These are phyloP conservation scores for Athelia psychrophila DNA, from an alignment of 1,284 basidiomycete species.

Conservation along the genomic window DNA sequence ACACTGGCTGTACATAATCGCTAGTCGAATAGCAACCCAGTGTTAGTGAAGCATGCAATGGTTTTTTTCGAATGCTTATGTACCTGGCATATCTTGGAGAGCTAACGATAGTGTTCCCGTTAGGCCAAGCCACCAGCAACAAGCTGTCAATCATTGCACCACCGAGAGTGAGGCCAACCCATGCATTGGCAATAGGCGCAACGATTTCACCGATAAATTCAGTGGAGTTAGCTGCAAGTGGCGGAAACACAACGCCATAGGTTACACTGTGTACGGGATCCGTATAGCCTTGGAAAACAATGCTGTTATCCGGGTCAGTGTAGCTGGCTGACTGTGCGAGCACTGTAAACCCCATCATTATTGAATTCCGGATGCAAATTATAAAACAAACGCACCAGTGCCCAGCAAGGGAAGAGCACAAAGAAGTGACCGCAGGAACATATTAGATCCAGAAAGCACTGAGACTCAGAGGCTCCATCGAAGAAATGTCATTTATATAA, in stretches of 20 bases:
- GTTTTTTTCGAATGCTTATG: constrained; percentile 21
- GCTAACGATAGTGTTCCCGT: constrained; percentile 46
- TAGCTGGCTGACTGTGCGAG: constrained; percentile 30
- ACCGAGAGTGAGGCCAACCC: constrained; percentile 51
- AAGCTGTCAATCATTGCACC: constrained; percentile 55
- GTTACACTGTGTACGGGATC: constrained; percentile 48
- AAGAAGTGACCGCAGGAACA: too few relatives aligned
- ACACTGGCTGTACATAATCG: not conserved
- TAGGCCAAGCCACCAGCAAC: constrained; percentile 58
- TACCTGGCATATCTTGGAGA: constrained; percentile 52
- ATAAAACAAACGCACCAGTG: too few relatives aligned
- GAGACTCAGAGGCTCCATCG: too few relatives aligned
- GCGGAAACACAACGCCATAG: constrained; percentile 53
- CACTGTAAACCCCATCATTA: constrained; percentile 12
- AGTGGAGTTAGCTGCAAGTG: constrained; percentile 34
- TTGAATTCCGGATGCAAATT: too few relatives aligned
- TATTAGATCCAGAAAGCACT: too few relatives aligned
- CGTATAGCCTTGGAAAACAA: constrained; percentile 49
- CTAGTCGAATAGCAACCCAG: not conserved
- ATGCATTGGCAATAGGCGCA: constrained; percentile 48
- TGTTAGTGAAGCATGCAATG: not conserved
- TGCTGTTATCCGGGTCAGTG: constrained; percentile 51
- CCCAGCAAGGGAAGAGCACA: too few relatives aligned
- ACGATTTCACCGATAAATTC: constrained; percentile 66
- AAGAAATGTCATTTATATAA: constrained; percentile 24